phyloP scores from a whole-genome alignment of 257 asterid genomes.

The Capsicum baccatum region DNA sequence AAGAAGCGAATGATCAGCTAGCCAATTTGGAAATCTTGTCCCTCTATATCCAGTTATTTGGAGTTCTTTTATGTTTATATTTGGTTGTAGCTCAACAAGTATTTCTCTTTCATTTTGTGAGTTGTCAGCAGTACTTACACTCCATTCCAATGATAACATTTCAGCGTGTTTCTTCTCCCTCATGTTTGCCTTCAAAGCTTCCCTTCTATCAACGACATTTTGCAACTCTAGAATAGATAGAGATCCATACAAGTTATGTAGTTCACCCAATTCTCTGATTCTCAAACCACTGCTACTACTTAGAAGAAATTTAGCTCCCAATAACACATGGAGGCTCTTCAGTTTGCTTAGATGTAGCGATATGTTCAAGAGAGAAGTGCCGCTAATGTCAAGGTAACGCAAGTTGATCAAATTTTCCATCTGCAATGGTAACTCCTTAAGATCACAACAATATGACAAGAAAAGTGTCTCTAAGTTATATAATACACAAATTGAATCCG shows the following conservation, averaged over 20 bases:
- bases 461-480: constrained; percentile 27
- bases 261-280: neutral
- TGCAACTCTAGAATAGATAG: neutral
- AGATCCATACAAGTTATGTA: neutral
- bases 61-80: neutral
- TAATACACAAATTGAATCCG: neutral
- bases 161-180: neutral
- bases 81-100: constrained; percentile 9
- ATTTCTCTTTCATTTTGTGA: constrained; percentile 1
- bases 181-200: neutral
- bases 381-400: constrained; percentile 19
- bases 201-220: neutral
- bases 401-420: constrained; percentile 21
- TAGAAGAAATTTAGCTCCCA: neutral
- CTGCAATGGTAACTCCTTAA: neutral
- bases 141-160: neutral
- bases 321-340: constrained; percentile 4
- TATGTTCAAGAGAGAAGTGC: neutral
- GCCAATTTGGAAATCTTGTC: too few relatives aligned
- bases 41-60: neutral
- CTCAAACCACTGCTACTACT: neutral
- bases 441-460: neutral
- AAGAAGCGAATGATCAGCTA: neutral
- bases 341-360: neutral
- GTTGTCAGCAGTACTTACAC: neutral